These are phyloP conservation scores for Candida cerambycidarum DNA, from an alignment of 805 yeast species.

Conservation along the genomic window DNA sequence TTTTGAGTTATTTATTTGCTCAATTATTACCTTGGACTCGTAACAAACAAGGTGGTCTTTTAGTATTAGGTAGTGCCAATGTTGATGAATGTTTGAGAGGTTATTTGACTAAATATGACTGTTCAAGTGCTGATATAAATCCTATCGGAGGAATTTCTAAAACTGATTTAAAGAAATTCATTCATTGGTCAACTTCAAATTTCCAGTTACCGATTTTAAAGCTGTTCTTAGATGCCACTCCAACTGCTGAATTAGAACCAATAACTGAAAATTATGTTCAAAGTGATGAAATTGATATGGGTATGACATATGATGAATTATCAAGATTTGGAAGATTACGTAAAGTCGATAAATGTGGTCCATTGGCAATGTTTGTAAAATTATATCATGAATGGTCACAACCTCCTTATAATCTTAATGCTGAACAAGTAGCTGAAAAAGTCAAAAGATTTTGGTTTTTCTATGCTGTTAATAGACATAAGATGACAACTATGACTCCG, in stretches of 20 bases:
- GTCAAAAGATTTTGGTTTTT: slow-evolving; percentile 91
- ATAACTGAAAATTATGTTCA: slow-evolving; percentile 90
- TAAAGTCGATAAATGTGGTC: slow-evolving; percentile 93
- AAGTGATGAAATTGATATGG: slow-evolving; percentile 97
- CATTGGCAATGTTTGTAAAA: slow-evolving; percentile 90
- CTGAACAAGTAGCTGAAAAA: slow-evolving; percentile 84
- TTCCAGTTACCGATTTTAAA: slow-evolving; percentile 76
- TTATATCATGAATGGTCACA: slow-evolving; percentile 92
- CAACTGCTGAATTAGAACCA: slow-evolving; percentile 98
- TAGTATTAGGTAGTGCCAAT: slow-evolving; percentile 94
- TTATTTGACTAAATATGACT: slow-evolving; percentile 93
- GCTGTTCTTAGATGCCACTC: slow-evolving; percentile 85
- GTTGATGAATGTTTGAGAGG: slow-evolving; percentile 97
- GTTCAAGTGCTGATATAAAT: slow-evolving; percentile 95
- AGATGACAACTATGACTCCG: slow-evolving; percentile 97
- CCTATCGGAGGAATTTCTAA: slow-evolving; percentile 99
- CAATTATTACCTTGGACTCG: slow-evolving; percentile 95
- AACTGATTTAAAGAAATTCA: slow-evolving; percentile 84
- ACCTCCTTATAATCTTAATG: slow-evolving; percentile 57
- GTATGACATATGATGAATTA: slow-evolving; percentile 93
- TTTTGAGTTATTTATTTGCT: slow-evolving; percentile 87
- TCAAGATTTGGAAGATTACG: slow-evolving; percentile 88
- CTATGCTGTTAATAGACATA: slow-evolving; percentile 94
- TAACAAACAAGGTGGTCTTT: slow-evolving; percentile 68
- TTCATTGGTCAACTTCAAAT: slow-evolving; percentile 67